Percentiles rank a stretch among this genome's conserved stretches.
Evolutionary conservation across 179 eudicot species (phyloP).

Genomic region (Beta macrorhiza): DNA sequence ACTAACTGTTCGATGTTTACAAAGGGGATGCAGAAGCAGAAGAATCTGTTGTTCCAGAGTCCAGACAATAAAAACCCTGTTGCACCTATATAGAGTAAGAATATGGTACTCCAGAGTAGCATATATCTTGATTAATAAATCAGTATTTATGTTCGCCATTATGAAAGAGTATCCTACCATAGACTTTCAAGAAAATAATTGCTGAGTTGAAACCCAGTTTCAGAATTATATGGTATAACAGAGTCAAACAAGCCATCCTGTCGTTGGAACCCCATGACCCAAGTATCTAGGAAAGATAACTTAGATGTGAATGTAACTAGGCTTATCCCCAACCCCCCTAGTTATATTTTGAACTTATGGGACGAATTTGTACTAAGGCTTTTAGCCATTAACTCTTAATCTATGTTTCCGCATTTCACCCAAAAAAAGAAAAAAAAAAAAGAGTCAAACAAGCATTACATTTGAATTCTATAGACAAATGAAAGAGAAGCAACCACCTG

Average conservation of each 20-base stretch:
- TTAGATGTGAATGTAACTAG: too few relatives aligned
- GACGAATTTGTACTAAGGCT: too few relatives aligned
- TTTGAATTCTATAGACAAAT: neutral
- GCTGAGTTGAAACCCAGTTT: too few relatives aligned
- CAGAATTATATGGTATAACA: too few relatives aligned
- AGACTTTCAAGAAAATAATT: neutral
- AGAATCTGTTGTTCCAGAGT: neutral
- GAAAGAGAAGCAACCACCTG: conserved; percentile 48
- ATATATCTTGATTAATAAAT: neutral
- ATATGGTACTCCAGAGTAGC: neutral
- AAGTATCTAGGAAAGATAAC: too few relatives aligned
- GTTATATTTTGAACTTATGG: too few relatives aligned
- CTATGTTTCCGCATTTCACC: too few relatives aligned
- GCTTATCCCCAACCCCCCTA: too few relatives aligned
- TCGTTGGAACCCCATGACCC: too few relatives aligned
- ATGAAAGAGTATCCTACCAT: neutral
- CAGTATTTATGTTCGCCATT: neutral
- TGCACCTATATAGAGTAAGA: neutral
- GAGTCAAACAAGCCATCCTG: too few relatives aligned
- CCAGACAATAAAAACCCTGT: neutral
- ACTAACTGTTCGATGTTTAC: too few relatives aligned
- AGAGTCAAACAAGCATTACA: neutral
- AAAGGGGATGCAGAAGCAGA: neutral
- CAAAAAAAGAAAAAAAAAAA: neutral
- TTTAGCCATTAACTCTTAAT: too few relatives aligned